phyloP scores from a whole-genome alignment of 208 protist species.

The Leishmania tropica region DNA sequence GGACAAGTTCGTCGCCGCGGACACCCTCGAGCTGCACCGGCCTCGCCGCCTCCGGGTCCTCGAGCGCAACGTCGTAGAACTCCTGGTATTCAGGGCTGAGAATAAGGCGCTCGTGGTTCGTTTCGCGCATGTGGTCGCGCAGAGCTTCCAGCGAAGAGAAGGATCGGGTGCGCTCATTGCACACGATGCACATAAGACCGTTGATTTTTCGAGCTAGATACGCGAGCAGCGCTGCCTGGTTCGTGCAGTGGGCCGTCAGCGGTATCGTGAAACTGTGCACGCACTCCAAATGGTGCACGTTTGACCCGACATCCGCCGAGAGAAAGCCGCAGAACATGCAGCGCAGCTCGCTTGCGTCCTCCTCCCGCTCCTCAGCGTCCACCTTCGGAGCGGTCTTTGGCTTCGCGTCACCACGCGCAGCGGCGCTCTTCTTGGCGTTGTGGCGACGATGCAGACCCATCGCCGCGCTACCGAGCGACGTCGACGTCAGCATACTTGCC shows the following conservation, averaged over 20 bases:
- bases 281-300: constrained; percentile 63
- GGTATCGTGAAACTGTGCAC: constrained; percentile 85
- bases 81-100: constrained; percentile 85
- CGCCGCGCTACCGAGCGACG: constrained; percentile 84
- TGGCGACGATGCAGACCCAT: constrained; percentile 89
- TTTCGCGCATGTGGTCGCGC: constrained; percentile 86
- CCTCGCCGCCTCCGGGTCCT: constrained; percentile 46
- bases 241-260: constrained; percentile 60
- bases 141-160: constrained; percentile 78
- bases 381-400: constrained; percentile 51
- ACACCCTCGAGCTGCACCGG: constrained; percentile 56
- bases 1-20: constrained; percentile 45
- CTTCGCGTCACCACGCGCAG: constrained; percentile 11
- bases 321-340: constrained; percentile 85
- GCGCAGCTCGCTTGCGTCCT: constrained; percentile 73
- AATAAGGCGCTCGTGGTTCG: constrained; percentile 76
- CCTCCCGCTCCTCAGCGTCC: constrained; percentile 69
- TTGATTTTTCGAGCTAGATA: constrained; percentile 91
- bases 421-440: constrained; percentile 61
- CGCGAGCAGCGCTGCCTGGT: constrained; percentile 60
- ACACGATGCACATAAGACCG: constrained; percentile 88
- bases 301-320: constrained; percentile 46
- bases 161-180: constrained; percentile 77
- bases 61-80: constrained; percentile 77
- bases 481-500: constrained; percentile 79